Evolutionary conservation across 1,284 basidiomycete genomes (phyloP), one percentile per base, ranked within the genome.

Genomic region (Uromyces viciae-fabae): DNA sequence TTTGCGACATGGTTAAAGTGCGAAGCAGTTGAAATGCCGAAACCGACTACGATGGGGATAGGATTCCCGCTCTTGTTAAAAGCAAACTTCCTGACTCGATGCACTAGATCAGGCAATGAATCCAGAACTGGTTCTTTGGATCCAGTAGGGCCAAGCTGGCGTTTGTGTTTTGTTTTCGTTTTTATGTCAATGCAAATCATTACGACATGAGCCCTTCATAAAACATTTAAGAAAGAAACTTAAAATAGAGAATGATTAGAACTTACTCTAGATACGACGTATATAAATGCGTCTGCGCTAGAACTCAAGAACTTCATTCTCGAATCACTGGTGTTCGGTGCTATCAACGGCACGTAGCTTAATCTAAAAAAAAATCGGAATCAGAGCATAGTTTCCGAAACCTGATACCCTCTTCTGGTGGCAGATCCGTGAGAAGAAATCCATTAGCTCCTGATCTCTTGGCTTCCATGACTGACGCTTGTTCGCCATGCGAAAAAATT

Each of bases 271-370:
- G 93, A 95, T 14, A 97, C 94, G 76, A 99, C 91, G 86, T 99
- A 99, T 84, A 99, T 94, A 88, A 99, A 99, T 3, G 93, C 92
- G 86, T 99, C 96, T 31, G 97, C 95, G 83, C 98, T 96, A 9
- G 91, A 91, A 5, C 93, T 88, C 43, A 99, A 89, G 88, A 97
- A 96, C 85, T 93, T 91, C 85, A 99, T 93, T 54, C 97, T 92
- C 81, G 90, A 88, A 66, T 92, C 88, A 25, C 92, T 92, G 0
- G 97, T 99, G 0, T 94, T 96, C 3, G 97, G 97, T 0, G 96
- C 95, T 83, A 99, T 92, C 49, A 99, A 88, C 4, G 97, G 97
- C 15, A 99, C 91, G 85, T 96, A 99, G n/a, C 95, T 95, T 83
- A 99, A 88, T 82, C 95, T 95, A 79, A 22, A 22, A 66, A 88